Conservation (phyloP, 2,329 filamentous ascomycete genomes). For the Neonectria hederae region DNA sequence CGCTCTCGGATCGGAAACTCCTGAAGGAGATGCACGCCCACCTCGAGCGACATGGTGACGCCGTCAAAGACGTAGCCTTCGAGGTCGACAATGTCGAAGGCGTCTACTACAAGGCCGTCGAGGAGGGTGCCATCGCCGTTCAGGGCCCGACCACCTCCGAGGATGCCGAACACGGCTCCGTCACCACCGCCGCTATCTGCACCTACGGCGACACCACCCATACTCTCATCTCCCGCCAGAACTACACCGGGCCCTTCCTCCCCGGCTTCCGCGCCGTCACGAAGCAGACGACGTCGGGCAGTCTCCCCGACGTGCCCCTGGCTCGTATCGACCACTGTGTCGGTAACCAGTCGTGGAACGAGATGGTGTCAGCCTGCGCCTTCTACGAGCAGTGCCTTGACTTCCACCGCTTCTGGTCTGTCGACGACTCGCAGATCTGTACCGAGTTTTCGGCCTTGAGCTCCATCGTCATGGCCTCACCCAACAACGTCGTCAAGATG, state of each 20-base stretch:
- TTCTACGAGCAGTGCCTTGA: constrained; percentile 89
- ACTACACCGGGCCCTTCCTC: constrained; percentile 81
- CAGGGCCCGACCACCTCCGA: constrained; percentile 63
- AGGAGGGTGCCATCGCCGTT: constrained; percentile 69
- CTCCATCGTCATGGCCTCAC: constrained; percentile 89
- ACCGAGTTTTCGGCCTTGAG: constrained; percentile 91
- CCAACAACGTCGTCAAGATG: constrained; percentile 92
- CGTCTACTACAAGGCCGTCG: constrained; percentile 79
- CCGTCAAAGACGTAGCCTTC: constrained; percentile 94
- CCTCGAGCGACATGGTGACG: constrained; percentile 88
- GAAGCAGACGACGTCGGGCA: constrained; percentile 48
- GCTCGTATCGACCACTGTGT: constrained; percentile 94
- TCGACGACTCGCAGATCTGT: constrained; percentile 92
- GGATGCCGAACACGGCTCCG: constrained; percentile 71
- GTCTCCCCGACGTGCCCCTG: constrained; percentile 72
- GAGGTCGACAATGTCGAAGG: constrained; percentile 89
- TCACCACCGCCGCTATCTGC: constrained; percentile 81
- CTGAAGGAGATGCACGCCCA: constrained; percentile 83
- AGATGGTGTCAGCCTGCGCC: constrained; percentile 74
- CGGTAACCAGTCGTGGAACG: constrained; percentile 94
- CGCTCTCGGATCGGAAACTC: constrained; percentile 69
- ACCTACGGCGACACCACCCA: constrained; percentile 97
- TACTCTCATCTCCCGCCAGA: constrained; percentile 79
- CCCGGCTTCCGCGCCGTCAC: constrained; percentile 77
- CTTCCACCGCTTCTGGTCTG: constrained; percentile 97